Evolutionary conservation across 768 basidiomycete genomes (phyloP), one percentile per base, ranked within the genome.

Genomic region (Lactifluus echinatus): DNA sequence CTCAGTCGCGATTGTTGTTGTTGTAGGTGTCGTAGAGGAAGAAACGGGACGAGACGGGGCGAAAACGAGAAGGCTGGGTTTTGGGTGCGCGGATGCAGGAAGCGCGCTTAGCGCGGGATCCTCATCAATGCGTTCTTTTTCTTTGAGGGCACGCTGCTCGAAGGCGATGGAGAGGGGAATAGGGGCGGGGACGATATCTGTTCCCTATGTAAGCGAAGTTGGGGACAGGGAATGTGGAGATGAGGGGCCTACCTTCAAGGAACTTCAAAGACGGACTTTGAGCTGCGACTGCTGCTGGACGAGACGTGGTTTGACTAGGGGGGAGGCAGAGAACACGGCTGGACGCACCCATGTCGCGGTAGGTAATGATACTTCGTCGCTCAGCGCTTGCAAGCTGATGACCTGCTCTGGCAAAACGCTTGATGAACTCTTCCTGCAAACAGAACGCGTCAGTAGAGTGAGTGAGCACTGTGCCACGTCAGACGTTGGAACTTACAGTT

Each of bases 391-490:
- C 44, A 15, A 26, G 53, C 42, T 50, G 52, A 21, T 62, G 54
- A 10, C 60, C 63, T 4, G 63, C 61, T 50, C 50, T 53, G 17
- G 48, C 50, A 28, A 63, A 55, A 33, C 56, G 60, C 37, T 63
- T 57, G 26, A 63, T 63, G 33, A 63, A 63, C 45, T 63, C 63
- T 29, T 63, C 63, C 63, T 63, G 60, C 10, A 34, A 49, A 31
- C 23, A 50, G 23, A 43, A 36, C 39, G 42, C 44, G 53, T 42
- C 34, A 40, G 61, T 24, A 34, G 29, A 53, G 44, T 1, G 40
- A 39, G 37, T 39, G 15, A 12, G 37, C 2, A 43, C 26, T 46
- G n/a, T n/a, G 42, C 53, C 52, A 63, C 45, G 59, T 61, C 50
- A 43, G 37, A 33, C 11, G 19, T 7, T 6, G 44, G n/a, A 46